phyloP scores from a whole-genome alignment of 768 basidiomycete genomes.

The Steccherinum ochraceum region DNA sequence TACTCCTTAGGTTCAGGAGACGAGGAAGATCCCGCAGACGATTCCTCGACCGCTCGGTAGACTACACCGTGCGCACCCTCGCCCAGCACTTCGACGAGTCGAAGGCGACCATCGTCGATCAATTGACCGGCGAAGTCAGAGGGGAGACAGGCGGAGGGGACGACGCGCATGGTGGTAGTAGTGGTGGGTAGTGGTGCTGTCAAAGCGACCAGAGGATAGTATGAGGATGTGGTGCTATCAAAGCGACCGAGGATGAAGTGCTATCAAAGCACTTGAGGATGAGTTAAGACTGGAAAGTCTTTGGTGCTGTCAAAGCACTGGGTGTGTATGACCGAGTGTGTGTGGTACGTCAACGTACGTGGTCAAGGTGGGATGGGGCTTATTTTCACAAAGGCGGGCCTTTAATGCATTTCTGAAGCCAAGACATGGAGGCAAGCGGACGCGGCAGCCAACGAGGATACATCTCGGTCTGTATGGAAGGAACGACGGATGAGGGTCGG shows the following conservation, averaged over 20 bases:
- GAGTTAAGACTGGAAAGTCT: background rate
- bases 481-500: too few relatives aligned
- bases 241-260: background rate
- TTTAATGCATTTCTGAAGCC: background rate
- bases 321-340: background rate
- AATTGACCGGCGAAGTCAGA: conserved; percentile 13
- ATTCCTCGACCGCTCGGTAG: conserved; percentile 18
- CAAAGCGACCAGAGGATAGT: background rate
- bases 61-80: conserved; percentile 23
- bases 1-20: conserved; percentile 12
- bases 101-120: conserved; percentile 17
- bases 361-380: too few relatives aligned
- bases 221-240: background rate
- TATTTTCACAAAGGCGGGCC: too few relatives aligned
- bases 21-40: conserved; percentile 8
- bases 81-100: conserved; percentile 18
- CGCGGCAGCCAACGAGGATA: too few relatives aligned
- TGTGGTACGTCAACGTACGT: too few relatives aligned
- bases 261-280: background rate
- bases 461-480: too few relatives aligned
- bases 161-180: background rate
- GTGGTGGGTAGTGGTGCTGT: background rate
- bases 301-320: background rate
- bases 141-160: conserved; percentile 9
- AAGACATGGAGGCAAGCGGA: too few relatives aligned